These are phyloP conservation scores for Verbena officinalis DNA, from an alignment of 257 asterid species.

Conservation along the genomic window DNA sequence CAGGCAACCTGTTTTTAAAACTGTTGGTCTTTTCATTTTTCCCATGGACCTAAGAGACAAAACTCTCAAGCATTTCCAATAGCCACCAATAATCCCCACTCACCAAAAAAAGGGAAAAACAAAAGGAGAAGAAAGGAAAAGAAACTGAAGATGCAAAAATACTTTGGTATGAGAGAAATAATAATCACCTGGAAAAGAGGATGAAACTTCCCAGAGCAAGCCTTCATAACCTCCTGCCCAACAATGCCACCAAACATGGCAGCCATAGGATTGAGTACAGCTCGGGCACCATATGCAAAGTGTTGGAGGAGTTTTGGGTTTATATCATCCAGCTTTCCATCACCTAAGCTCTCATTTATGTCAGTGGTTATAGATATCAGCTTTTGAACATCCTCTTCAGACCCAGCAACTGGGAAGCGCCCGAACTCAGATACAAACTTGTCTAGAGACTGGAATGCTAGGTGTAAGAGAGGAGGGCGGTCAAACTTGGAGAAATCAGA, in stretches of 20 bases:
- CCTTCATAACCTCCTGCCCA: conserved; percentile 96
- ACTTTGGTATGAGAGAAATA: conserved; percentile 14
- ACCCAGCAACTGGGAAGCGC: conserved; percentile 79
- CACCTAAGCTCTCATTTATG: conserved; percentile 66
- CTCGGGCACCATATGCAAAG: conserved; percentile 89
- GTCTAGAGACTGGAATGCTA: conserved; percentile 89
- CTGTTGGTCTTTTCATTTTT: no score
- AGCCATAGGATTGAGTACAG: conserved; percentile 94
- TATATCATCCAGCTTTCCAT: conserved; percentile 68
- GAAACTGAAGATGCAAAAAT: no score
- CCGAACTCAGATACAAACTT: conserved; percentile 66
- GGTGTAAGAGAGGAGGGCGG: conserved; percentile 84
- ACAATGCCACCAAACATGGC: conserved; percentile 98
- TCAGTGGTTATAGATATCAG: conserved; percentile 64
- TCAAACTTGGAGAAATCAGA: conserved; percentile 93
- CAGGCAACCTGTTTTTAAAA: no score
- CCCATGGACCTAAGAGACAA: no score
- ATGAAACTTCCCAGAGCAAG: conserved; percentile 96
- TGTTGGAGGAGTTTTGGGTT: conserved; percentile 71
- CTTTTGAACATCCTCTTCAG: conserved; percentile 87
- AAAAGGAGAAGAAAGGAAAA: neutral
- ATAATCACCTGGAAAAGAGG: conserved; percentile 80
- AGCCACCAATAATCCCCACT: no score
- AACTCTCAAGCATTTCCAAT: no score
- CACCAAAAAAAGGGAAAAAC: no score